These are phyloP conservation scores for Fusarium proliferatum DNA, from an alignment of 2,329 filamentous ascomycete species.

Conservation along the genomic window DNA sequence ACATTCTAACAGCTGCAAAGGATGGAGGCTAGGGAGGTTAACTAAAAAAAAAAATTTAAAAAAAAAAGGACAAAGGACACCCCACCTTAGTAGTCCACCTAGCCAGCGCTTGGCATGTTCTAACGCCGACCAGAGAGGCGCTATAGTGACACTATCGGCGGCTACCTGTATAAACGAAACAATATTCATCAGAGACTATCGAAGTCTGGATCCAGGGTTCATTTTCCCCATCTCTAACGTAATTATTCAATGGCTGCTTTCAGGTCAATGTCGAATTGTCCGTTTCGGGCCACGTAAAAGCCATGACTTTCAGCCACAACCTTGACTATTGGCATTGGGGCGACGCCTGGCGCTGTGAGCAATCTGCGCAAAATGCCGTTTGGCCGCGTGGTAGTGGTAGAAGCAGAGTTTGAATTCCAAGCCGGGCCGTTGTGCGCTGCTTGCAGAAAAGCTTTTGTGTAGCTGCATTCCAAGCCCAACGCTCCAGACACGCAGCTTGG, in stretches of 20 bases:
- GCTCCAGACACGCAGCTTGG: background rate
- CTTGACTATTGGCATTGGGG: slow-evolving; percentile 25
- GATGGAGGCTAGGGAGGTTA: background rate
- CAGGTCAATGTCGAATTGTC: slow-evolving; percentile 1
- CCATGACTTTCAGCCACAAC: slow-evolving; percentile 16
- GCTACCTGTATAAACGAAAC: slow-evolving; percentile 37
- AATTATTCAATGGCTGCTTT: background rate
- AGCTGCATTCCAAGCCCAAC: slow-evolving; percentile 30
- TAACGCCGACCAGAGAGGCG: slow-evolving; percentile 7
- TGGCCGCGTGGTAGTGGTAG: background rate
- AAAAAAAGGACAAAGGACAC: background rate
- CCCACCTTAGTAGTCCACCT: background rate
- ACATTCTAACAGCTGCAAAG: slow-evolving; percentile 1
- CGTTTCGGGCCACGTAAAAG: slow-evolving; percentile 11
- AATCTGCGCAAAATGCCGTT: slow-evolving; percentile 19
- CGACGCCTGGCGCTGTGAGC: slow-evolving; percentile 13
- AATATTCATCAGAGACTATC: slow-evolving; percentile 35
- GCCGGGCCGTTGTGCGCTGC: background rate
- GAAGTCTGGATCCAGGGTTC: slow-evolving; percentile 30
- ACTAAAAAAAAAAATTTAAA: background rate
- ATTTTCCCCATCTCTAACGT: background rate
- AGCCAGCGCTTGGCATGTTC: slow-evolving; percentile 9
- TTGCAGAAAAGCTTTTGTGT: slow-evolving; percentile 13
- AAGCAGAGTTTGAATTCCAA: slow-evolving; percentile 18
- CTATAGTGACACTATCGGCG: slow-evolving; percentile 30